Conservation (phyloP, 169 alveolate species). For the Plasmodium gallinaceum region DNA sequence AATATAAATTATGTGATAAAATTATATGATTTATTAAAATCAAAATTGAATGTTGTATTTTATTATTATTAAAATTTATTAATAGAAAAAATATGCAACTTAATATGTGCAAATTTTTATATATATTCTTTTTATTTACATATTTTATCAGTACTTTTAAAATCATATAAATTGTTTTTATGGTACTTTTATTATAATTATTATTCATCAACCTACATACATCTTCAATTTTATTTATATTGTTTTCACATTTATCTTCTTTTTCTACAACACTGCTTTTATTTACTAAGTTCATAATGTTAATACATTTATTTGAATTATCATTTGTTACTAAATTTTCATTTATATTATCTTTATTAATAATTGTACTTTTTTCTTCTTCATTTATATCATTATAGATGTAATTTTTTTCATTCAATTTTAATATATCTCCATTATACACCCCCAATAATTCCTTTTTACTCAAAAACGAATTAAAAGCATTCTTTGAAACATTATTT, state of each 20-base stretch:
- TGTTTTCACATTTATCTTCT: neutral
- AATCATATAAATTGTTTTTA: conserved; percentile 19
- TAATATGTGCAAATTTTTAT: conserved; percentile 46
- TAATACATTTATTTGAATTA: neutral
- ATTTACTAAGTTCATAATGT: neutral
- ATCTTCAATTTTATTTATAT: conserved; percentile 5
- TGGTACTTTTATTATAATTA: conserved; percentile 6
- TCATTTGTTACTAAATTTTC: too few relatives aligned
- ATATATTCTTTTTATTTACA: conserved; percentile 23
- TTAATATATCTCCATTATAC: too few relatives aligned
- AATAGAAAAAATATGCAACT: conserved; percentile 34
- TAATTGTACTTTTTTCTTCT: too few relatives aligned
- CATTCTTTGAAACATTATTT: too few relatives aligned
- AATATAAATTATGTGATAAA: conserved; percentile 18
- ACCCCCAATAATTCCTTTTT: too few relatives aligned
- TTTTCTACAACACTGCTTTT: too few relatives aligned
- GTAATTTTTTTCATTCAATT: too few relatives aligned
- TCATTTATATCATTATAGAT: too few relatives aligned
- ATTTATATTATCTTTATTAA: too few relatives aligned
- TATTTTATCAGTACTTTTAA: conserved; percentile 33
- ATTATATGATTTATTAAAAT: conserved; percentile 25
- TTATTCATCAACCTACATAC: conserved; percentile 8
- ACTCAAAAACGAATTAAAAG: too few relatives aligned
- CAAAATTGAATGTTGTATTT: neutral
- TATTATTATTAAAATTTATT: conserved; percentile 24